Base-by-base conservation (phyloP, 2,329 filamentous ascomycete genomes). In the Colletotrichum endophyticum region DNA sequence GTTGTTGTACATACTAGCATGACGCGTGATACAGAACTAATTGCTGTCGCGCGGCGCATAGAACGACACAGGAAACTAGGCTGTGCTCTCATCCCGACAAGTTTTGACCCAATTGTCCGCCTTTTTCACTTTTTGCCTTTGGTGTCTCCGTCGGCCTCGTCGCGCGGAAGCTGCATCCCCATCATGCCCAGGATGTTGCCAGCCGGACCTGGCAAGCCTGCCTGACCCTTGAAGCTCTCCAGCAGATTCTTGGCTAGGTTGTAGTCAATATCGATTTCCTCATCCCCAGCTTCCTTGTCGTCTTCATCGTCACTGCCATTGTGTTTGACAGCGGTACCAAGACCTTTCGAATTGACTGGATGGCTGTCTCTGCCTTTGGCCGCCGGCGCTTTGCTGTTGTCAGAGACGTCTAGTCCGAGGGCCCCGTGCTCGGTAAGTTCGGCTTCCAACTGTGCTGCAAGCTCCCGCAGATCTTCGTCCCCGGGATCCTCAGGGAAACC, bases 161-260 rank as follows among this genome's bases (percentile, higher is more conserved):
- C 95, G 76, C 94, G 90, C 0, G 96, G 96, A 75, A 98, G 87
- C 56, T 91, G 90, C 79, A 98, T 88, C 1, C 96, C 96, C 93
- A 99, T 94, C 86, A 98, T 91, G 8, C 93, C 94, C 81, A 99
- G 89, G 76, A 99, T 87, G 82, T 98, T 99, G 1, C 96, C 93
- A 3, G 95, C 94, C 1, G 97, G 97, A 0, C 97, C 97, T 36
- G 95, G 89, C 88, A 94, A 91, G 15, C 97, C 97, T 22, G 89
- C 95, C 84, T 99, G 96, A 19, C 95, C 94, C 82, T 98, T 98
- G 85, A 99, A 96, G 80, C 95, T 96, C 84, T 98, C 95, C 2
- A 99, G 88, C 71, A 99, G 88, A 81, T 99, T 99, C 84, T 94
- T 95, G 22, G 95, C 96, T 28, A 99, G 88, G 77, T 97, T 96